These are phyloP conservation scores for Thermothelomyces thermophilus DNA, from an alignment of 2,329 filamentous ascomycete genomes.

Conservation along the genomic window DNA sequence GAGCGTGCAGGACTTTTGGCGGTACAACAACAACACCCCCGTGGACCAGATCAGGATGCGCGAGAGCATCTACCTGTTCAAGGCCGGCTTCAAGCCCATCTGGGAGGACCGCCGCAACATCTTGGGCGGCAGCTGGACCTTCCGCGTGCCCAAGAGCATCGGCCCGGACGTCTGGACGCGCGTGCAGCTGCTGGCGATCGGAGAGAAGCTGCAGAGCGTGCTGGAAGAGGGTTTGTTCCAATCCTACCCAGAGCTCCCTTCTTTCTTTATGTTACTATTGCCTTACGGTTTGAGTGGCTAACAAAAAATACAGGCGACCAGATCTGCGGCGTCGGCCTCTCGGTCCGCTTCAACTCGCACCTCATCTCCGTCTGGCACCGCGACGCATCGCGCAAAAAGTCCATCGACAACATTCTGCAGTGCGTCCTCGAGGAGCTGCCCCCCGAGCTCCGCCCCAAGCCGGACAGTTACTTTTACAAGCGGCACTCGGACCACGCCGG, in stretches of 20 bases:
- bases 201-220: conserved; percentile 69
- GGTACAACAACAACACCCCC: conserved; percentile 74
- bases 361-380: conserved; percentile 93
- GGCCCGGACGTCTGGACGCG: conserved; percentile 73
- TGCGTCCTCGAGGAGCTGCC: conserved; percentile 69
- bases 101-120: conserved; percentile 86
- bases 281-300: not conserved
- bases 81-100: conserved; percentile 66
- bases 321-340: conserved; percentile 82
- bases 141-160: conserved; percentile 73
- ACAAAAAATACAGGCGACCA: conserved; percentile 56
- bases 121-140: conserved; percentile 84
- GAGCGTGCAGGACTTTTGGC: conserved; percentile 79
- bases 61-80: conserved; percentile 74
- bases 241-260: too few relatives aligned
- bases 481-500: conserved; percentile 82
- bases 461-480: conserved; percentile 75
- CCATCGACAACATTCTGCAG: conserved; percentile 66
- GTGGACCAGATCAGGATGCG: conserved; percentile 69
- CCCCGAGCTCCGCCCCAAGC: conserved; percentile 63
- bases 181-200: conserved; percentile 74
- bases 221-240: conserved; percentile 59
- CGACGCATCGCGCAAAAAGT: conserved; percentile 71
- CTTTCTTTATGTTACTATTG: not conserved
- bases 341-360: conserved; percentile 81